phyloP scores from a whole-genome alignment of 306 rosid species.

The Citrullus mucosospermus region DNA sequence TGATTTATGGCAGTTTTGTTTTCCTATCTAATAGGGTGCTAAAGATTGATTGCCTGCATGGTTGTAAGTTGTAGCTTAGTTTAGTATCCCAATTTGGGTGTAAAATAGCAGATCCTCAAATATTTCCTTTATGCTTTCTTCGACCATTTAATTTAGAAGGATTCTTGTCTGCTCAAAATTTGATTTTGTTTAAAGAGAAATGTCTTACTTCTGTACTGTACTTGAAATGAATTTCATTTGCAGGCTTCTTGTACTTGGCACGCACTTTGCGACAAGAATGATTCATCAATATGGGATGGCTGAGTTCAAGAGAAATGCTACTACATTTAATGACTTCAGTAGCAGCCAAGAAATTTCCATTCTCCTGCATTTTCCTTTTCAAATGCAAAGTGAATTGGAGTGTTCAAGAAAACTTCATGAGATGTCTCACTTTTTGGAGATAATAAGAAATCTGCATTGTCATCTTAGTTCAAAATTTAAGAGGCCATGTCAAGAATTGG shows the following conservation, averaged over 20 bases:
- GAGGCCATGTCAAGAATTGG: constrained; percentile 66
- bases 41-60: not conserved
- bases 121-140: not conserved
- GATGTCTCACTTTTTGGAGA: constrained; percentile 91
- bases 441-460: constrained; percentile 66
- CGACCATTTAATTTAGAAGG: not conserved
- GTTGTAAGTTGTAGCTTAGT: not conserved
- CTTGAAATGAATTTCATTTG: not conserved
- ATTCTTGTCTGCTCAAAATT: not conserved
- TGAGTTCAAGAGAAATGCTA: constrained; percentile 33
- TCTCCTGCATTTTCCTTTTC: constrained; percentile 37
- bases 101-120: too few species aligned
- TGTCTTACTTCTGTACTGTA: not conserved
- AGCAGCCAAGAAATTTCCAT: constrained; percentile 33
- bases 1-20: not conserved
- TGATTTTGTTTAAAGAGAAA: not conserved
- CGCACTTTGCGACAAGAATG: constrained; percentile 78
- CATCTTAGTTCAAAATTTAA: constrained; percentile 56
- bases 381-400: constrained; percentile 33
- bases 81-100: not conserved
- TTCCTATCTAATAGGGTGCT: not conserved
- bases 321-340: constrained; percentile 21
- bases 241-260: constrained; percentile 84
- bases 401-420: constrained; percentile 54
- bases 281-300: constrained; percentile 66